These are phyloP conservation scores for Phycomyces nitens DNA, from an alignment of 192 early-diverging fungal genomes.

Conservation along the genomic window DNA sequence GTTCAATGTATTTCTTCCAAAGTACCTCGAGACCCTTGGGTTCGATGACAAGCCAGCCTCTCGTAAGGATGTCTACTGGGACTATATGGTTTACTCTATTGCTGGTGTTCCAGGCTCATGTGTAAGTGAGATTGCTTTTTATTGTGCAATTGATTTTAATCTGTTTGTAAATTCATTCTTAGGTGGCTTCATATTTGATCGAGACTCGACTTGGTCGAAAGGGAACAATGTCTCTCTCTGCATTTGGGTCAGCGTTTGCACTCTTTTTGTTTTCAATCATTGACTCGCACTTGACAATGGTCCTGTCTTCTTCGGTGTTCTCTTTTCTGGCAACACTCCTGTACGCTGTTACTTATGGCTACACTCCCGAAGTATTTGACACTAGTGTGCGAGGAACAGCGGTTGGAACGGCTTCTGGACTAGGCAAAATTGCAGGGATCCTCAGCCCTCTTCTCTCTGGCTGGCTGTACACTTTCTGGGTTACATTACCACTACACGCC, in stretches of 20 bases:
- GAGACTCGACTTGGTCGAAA: slow-evolving; percentile 71
- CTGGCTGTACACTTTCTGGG: slow-evolving; percentile 51
- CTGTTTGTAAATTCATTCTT: background rate
- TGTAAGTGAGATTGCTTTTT: slow-evolving; percentile 47
- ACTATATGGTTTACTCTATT: slow-evolving; percentile 70
- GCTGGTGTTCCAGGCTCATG: slow-evolving; percentile 81
- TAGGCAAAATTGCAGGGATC: slow-evolving; percentile 72
- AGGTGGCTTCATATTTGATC: slow-evolving; percentile 58
- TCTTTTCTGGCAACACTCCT: slow-evolving; percentile 68
- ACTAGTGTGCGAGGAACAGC: slow-evolving; percentile 75
- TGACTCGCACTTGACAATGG: slow-evolving; percentile 49
- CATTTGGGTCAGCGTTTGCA: slow-evolving; percentile 64
- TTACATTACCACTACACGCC: slow-evolving; percentile 63
- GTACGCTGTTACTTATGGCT: slow-evolving; percentile 84
- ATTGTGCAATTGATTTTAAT: background rate
- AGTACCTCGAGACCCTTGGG: slow-evolving; percentile 64
- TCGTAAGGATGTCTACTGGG: slow-evolving; percentile 60
- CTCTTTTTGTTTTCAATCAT: slow-evolving; percentile 67
- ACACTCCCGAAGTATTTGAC: slow-evolving; percentile 86
- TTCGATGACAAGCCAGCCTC: slow-evolving; percentile 30
- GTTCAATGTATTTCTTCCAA: slow-evolving; percentile 84
- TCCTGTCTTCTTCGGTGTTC: slow-evolving; percentile 57
- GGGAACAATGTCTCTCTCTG: slow-evolving; percentile 77
- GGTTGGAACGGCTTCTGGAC: slow-evolving; percentile 71
- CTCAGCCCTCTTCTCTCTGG: slow-evolving; percentile 73